Percentiles rank a stretch among this genome's conserved stretches.
Conservation (phyloP, 2,329 filamentous ascomycete genomes). For the Microdochium paspali region DNA sequence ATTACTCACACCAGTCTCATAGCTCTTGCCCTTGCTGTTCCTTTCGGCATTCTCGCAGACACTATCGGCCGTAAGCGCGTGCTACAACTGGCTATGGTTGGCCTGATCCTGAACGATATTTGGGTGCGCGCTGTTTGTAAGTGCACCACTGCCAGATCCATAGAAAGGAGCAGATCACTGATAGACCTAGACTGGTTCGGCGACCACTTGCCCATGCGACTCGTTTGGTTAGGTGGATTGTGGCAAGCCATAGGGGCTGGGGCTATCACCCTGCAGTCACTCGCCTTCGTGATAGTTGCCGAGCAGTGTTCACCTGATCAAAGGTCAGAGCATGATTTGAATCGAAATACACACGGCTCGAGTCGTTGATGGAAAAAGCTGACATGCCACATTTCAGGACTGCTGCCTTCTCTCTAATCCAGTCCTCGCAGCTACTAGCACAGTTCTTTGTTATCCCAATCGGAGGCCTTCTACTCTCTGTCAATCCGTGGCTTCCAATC, state of each 20-base stretch:
- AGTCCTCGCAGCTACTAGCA: conserved; percentile 3
- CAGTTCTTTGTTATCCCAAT: conserved; percentile 7
- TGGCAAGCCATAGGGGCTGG: conserved; percentile 9
- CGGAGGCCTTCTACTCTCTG: conserved; percentile 5
- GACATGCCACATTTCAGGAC: no score
- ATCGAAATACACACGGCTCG: no score
- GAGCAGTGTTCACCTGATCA: conserved; percentile 8
- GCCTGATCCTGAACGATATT: conserved; percentile 5
- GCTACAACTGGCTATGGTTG: conserved; percentile 7
- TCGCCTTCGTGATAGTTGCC: conserved; percentile 6
- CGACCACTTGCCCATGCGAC: conserved; percentile 5
- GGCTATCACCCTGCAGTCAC: conserved; percentile 3
- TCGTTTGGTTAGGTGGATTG: conserved; percentile 8
- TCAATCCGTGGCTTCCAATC: conserved; percentile 8
- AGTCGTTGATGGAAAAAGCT: no score
- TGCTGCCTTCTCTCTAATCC: conserved; percentile 7
- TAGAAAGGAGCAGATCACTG: no score
- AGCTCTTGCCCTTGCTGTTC: conserved; percentile 6
- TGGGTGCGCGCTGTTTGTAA: conserved; percentile 9
- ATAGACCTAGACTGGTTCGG: conserved; percentile 4
- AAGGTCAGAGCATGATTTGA: conserved; percentile 4
- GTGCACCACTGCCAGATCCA: not conserved
- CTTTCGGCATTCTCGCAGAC: conserved; percentile 8
- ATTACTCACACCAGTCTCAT: no score
- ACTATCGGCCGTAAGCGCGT: conserved; percentile 10